Conservation (phyloP, 805 yeast genomes). For the Pichia membranifaciens region DNA sequence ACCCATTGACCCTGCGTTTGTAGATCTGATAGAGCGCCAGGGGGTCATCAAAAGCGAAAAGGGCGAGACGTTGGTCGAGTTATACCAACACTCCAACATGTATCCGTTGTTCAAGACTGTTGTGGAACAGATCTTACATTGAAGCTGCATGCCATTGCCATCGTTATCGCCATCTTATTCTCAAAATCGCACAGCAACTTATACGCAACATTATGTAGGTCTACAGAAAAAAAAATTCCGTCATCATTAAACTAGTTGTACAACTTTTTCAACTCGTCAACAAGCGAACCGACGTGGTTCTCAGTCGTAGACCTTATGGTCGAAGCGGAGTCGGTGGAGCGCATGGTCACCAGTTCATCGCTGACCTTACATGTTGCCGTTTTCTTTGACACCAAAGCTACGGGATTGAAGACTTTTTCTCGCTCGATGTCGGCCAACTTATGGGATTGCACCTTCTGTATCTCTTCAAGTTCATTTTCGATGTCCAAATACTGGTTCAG, state of each 20-base stretch:
- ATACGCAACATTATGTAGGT: neutral
- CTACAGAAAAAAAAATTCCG: too few species aligned
- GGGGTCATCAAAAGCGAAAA: constrained; percentile 52
- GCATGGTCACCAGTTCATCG: constrained; percentile 9
- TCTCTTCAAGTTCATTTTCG: constrained; percentile 24
- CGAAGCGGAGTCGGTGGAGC: neutral
- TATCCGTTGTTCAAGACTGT: constrained; percentile 42
- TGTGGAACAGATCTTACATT: constrained; percentile 32
- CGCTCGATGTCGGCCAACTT: neutral
- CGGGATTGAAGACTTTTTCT: neutral
- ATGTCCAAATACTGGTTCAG: constrained; percentile 24
- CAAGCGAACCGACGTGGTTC: neutral
- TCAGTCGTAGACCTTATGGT: neutral
- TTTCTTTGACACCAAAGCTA: neutral
- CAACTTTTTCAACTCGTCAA: constrained; percentile 10
- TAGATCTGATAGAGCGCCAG: constrained; percentile 77
- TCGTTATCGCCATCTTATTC: too few species aligned
- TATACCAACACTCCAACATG: constrained; percentile 34
- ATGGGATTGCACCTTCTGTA: constrained; percentile 14
- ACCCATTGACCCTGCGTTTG: constrained; percentile 92
- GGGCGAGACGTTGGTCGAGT: constrained; percentile 29
- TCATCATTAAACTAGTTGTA: constrained; percentile 1
- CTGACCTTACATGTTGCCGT: constrained; percentile 18
- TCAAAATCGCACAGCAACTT: neutral
- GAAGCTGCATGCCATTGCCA: neutral